Base-by-base conservation (phyloP, 2,329 filamentous ascomycete genomes). In the Whalleya microplaca region DNA sequence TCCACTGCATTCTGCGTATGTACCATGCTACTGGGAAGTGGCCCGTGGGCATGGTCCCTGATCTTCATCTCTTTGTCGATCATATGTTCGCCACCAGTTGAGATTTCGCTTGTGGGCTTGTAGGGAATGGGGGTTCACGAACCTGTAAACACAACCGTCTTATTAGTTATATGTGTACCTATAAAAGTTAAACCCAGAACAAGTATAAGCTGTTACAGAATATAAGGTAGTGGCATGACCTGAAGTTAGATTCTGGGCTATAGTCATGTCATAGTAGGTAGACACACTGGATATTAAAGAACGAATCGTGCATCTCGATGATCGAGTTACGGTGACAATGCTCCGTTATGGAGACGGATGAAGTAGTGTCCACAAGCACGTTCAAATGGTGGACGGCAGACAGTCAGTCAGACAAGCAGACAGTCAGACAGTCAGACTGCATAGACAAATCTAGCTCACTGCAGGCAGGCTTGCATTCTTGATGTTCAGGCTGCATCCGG, bases 11-110 rank as follows among this genome's bases (percentile, higher is more conserved):
- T 58, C 48, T 41, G 56, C 55, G 45, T 55, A 51, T 49, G 54
- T 60, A 49, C 59, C 59, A 55, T 51, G 27, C 50, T 47, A 43
- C 57, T 58, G 57, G 57, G 51, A 55, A 56, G 43, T 53, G 48
- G 51, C 42, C 45, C 29, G 41, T 51, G 56, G 54, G 55, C 56
- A 45, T 8, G 42, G 46, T 32, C 42, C 41, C 41, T 45, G 48
- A 60, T 60, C 60, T 58, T 62, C 57, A 55, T 21, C 48, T 51
- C 42, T 54, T 52, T 56, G 60, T 58, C 60, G 60, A 62, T 62
- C 60, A 52, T 47, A 47, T 56, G 60, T 56, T 62, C 60, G 53
- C 32, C 56, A 27, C 43, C 53, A 55, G 57, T 41, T 56, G 60
- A 62, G 57, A 62, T 42, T 46, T 52, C 44, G 40, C 14, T 16